phyloP scores from a whole-genome alignment of 2,329 filamentous ascomycete species.

The Hymenoscyphus salicellus region DNA sequence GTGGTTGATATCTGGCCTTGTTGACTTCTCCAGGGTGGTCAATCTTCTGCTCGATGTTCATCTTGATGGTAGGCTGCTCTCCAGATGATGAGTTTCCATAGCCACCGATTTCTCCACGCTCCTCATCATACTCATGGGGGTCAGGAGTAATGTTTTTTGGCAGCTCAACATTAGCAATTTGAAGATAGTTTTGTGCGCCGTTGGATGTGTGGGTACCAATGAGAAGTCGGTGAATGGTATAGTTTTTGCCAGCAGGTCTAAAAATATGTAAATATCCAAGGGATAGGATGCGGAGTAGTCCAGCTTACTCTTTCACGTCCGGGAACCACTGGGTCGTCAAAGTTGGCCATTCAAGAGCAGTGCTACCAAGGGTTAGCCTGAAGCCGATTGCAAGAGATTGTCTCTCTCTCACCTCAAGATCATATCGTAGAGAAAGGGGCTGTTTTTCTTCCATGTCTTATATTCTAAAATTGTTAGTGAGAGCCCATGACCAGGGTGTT shows the following conservation, averaged over 20 bases:
- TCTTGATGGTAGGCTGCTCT: conserved; percentile 73
- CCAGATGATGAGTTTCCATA: conserved; percentile 70
- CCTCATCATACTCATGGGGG: conserved; percentile 83
- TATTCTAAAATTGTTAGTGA: conserved; percentile 62
- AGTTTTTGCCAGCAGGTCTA: conserved; percentile 77
- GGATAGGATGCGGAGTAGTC: background rate
- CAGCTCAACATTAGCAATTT: conserved; percentile 91
- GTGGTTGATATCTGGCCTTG: conserved; percentile 95
- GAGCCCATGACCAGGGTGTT: background rate
- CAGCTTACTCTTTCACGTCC: conserved; percentile 72
- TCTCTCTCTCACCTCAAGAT: conserved; percentile 73
- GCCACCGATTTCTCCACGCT: conserved; percentile 88
- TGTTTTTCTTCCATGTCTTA: conserved; percentile 99
- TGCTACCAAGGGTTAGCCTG: conserved; percentile 48
- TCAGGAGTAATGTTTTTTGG: conserved; percentile 75
- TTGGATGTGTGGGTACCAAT: conserved; percentile 93
- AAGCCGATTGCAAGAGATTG: background rate
- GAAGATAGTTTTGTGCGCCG: conserved; percentile 81
- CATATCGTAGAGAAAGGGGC: conserved; percentile 96
- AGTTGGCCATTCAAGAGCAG: conserved; percentile 94
- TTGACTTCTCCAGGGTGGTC: conserved; percentile 96
- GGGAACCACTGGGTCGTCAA: conserved; percentile 98
- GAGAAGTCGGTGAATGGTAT: conserved; percentile 81
- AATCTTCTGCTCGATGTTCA: conserved; percentile 92
- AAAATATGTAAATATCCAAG: background rate